Evolutionary conservation across 441 rosid species (phyloP).

Genomic region (Syzygium malaccense): DNA sequence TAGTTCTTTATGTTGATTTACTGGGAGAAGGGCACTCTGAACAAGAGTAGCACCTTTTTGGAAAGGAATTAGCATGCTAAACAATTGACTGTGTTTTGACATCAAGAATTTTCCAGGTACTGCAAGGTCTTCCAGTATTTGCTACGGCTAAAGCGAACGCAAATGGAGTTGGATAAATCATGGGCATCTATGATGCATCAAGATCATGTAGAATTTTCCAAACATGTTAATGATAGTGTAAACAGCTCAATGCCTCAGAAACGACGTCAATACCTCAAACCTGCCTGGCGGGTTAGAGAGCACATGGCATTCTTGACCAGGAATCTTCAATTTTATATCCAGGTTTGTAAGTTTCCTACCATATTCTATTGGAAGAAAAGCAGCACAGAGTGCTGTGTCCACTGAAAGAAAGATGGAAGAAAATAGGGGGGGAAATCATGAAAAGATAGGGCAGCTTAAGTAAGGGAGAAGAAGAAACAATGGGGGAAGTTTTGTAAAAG

Average conservation of each 20-base stretch:
- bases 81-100: not conserved
- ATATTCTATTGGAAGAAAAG: not conserved
- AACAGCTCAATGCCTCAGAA: slow-evolving; percentile 58
- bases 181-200: slow-evolving; percentile 99
- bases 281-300: slow-evolving; percentile 97
- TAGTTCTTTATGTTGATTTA: slow-evolving; percentile 1
- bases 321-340: slow-evolving; percentile 97
- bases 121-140: slow-evolving; percentile 83
- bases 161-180: slow-evolving; percentile 97
- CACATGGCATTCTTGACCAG: slow-evolving; percentile 96
- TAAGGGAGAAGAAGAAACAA: not conserved
- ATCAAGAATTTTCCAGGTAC: slow-evolving; percentile 48
- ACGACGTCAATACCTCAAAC: slow-evolving; percentile 69
- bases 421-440: not conserved
- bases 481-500: not conserved
- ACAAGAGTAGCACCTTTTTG: not conserved
- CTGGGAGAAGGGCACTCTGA: not conserved
- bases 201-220: slow-evolving; percentile 79
- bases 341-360: slow-evolving; percentile 30
- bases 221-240: slow-evolving; percentile 43
- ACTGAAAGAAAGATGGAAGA: not conserved
- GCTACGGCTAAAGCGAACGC: slow-evolving; percentile 86
- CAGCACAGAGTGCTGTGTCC: not conserved
- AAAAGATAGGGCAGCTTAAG: not conserved
- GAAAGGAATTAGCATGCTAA: not conserved